These are phyloP conservation scores for Monosporascus sp. DNA, from an alignment of 2,329 filamentous ascomycete genomes.

Conservation along the genomic window DNA sequence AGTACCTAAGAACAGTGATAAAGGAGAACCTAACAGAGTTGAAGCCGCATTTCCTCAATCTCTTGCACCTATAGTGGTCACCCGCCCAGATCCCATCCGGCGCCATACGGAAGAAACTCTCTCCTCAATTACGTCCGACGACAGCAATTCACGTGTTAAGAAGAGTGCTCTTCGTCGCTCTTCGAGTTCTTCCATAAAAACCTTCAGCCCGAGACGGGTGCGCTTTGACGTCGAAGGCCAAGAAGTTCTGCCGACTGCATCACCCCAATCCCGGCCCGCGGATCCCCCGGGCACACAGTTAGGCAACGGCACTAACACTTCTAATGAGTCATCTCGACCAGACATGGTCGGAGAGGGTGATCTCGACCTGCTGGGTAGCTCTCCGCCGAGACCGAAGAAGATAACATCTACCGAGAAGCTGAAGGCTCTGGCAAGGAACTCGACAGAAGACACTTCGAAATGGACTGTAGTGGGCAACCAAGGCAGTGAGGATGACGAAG, in stretches of 20 bases:
- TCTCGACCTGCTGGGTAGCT: constrained; percentile 23
- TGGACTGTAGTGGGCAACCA: constrained; percentile 42
- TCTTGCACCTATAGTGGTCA: constrained; percentile 12
- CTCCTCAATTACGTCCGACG: constrained; percentile 49
- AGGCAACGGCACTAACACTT: constrained; percentile 17
- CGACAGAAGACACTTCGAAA: constrained; percentile 47
- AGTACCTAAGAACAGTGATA: constrained; percentile 13
- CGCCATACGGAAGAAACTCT: constrained; percentile 42
- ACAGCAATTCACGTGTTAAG: constrained; percentile 44
- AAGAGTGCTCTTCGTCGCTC: constrained; percentile 56
- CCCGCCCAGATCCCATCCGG: constrained; percentile 32
- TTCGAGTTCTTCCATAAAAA: constrained; percentile 45
- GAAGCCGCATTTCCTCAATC: constrained; percentile 14
- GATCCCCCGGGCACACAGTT: constrained; percentile 29
- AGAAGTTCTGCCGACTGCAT: constrained; percentile 56
- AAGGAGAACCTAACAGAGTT: constrained; percentile 26
- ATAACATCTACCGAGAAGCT: constrained; percentile 53
- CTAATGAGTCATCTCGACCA: constrained; percentile 16
- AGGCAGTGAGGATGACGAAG: constrained; percentile 24
- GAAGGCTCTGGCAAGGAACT: constrained; percentile 45
- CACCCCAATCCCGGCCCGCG: constrained; percentile 36
- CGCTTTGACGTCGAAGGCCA: constrained; percentile 58
- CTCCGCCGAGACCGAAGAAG: constrained; percentile 42
- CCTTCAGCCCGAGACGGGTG: constrained; percentile 54
- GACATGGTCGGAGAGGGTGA: constrained; percentile 30